A percentile compares a stretch with the other conserved stretches of the same genome.
These are phyloP conservation scores for Goffeauzyma gilvescens DNA, from an alignment of 768 basidiomycete genomes.

Conservation along the genomic window DNA sequence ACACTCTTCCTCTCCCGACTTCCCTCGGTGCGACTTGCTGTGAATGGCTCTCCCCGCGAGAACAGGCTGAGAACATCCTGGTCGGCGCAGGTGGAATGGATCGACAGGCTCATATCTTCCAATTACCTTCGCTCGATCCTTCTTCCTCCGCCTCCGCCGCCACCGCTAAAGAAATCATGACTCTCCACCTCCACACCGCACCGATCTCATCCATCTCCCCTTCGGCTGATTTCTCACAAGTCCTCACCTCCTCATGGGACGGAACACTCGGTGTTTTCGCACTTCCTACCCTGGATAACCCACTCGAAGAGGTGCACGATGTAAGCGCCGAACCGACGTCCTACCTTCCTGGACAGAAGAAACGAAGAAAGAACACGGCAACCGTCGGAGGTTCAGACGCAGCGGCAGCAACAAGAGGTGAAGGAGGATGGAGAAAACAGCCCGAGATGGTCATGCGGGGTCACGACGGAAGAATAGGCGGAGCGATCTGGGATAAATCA, in stretches of 20 bases:
- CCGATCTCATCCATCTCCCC: conserved; percentile 55
- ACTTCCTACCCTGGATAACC: conserved; percentile 39
- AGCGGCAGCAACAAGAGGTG: conserved; percentile 2
- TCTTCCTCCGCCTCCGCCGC: conserved; percentile 23
- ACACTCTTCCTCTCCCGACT: conserved; percentile 26
- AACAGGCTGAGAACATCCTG: conserved; percentile 14
- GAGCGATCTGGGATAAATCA: conserved; percentile 41
- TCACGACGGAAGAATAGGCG: conserved; percentile 65
- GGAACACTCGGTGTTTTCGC: conserved; percentile 53
- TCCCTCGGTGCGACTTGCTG: conserved; percentile 28
- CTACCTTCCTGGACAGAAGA: conserved; percentile 37
- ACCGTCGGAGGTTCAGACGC: conserved; percentile 11
- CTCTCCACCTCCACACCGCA: conserved; percentile 63
- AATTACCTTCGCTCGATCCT: conserved; percentile 31
- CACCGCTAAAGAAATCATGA: conserved; percentile 40
- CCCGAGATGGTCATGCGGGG: conserved; percentile 59
- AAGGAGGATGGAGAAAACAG: conserved; percentile 35
- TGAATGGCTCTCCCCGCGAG: conserved; percentile 19
- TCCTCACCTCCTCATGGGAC: conserved; percentile 80
- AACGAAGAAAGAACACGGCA: conserved; percentile 37
- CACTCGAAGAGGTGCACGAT: conserved; percentile 46
- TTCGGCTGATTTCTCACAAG: conserved; percentile 40
- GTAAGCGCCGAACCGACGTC: conserved; percentile 36
- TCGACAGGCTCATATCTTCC: conserved; percentile 28
- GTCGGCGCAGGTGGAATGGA: conserved; percentile 31